These are phyloP conservation scores for Keithomyces neogunnii DNA, from an alignment of 2,329 filamentous ascomycete genomes.

Conservation along the genomic window DNA sequence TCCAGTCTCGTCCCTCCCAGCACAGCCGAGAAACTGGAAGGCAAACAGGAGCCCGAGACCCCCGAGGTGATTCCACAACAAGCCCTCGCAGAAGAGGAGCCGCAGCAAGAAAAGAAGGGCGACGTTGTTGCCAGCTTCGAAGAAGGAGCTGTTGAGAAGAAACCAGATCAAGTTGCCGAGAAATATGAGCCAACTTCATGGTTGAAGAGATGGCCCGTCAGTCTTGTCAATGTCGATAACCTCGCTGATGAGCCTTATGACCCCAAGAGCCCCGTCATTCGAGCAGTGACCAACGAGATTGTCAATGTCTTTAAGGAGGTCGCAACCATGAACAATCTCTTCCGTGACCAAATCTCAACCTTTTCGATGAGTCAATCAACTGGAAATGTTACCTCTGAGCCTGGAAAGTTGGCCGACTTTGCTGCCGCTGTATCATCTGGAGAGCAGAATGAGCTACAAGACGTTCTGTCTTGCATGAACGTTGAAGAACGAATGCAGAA, in stretches of 20 bases:
- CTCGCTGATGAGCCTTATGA: constrained; percentile 82
- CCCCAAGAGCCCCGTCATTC: constrained; percentile 79
- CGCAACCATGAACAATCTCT: constrained; percentile 84
- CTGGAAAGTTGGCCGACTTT: constrained; percentile 91
- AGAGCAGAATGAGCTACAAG: constrained; percentile 84
- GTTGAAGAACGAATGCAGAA: constrained; percentile 90
- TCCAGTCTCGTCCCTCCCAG: constrained; percentile 70
- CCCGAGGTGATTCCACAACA: constrained; percentile 54
- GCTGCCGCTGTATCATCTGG: constrained; percentile 94
- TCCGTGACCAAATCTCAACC: constrained; percentile 93
- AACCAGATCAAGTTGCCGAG: constrained; percentile 38
- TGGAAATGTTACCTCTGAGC: constrained; percentile 90
- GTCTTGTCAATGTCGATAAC: constrained; percentile 92
- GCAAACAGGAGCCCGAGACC: constrained; percentile 37
- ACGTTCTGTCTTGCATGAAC: constrained; percentile 80
- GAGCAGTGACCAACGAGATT: constrained; percentile 92
- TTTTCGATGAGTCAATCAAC: constrained; percentile 94
- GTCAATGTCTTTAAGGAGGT: constrained; percentile 99
- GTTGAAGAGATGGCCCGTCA: constrained; percentile 83
- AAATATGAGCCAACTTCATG: constrained; percentile 85
- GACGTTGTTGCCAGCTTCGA: constrained; percentile 97
- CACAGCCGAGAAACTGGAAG: constrained; percentile 40
- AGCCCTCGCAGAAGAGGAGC: constrained; percentile 38
- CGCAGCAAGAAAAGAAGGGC: constrained; percentile 62
- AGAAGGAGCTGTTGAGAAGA: constrained; percentile 61